Conservation (phyloP, 1,139 yeast genomes). For the Blastobotrys persicus region DNA sequence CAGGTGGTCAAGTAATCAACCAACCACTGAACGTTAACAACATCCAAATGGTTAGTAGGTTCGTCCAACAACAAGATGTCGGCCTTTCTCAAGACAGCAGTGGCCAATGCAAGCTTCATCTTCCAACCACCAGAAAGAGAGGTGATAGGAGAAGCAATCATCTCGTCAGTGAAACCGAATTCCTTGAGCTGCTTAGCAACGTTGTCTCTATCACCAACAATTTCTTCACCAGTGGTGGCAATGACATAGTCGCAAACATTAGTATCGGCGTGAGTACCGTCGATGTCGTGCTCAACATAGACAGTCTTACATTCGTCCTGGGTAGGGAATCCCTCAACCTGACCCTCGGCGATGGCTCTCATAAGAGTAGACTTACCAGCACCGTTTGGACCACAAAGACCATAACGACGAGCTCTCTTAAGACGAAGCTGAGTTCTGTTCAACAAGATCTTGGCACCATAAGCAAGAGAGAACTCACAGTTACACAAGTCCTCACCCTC, state of each 20-base stretch:
- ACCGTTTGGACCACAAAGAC: slow-evolving; percentile 99
- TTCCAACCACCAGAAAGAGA: slow-evolving; percentile 99
- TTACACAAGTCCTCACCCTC: slow-evolving; percentile 99
- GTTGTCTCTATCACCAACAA: slow-evolving; percentile 64
- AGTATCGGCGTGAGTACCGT: slow-evolving; percentile 96
- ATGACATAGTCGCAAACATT: slow-evolving; percentile 87
- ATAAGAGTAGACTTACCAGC: slow-evolving; percentile 99
- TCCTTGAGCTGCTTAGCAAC: slow-evolving; percentile 69
- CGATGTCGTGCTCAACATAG: slow-evolving; percentile 99
- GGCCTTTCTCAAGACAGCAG: slow-evolving; percentile 98
- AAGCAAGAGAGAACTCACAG: slow-evolving; percentile 99
- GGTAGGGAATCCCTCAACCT: slow-evolving; percentile 99
- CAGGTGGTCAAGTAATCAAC: slow-evolving; percentile 97
- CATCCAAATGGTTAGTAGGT: slow-evolving; percentile 99
- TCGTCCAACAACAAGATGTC: slow-evolving; percentile 97
- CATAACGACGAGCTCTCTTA: slow-evolving; percentile 99
- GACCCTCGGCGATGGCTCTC: slow-evolving; percentile 99
- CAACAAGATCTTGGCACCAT: slow-evolving; percentile 99
- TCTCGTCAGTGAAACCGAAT: slow-evolving; percentile 89
- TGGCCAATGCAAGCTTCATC: slow-evolving; percentile 98
- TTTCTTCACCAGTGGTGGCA: slow-evolving; percentile 53
- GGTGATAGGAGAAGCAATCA: slow-evolving; percentile 89
- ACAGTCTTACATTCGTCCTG: slow-evolving; percentile 98
- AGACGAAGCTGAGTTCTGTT: slow-evolving; percentile 99
- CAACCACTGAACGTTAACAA: slow-evolving; percentile 98